phyloP scores from a whole-genome alignment of 2,329 filamentous ascomycete genomes.

The Arthrobotrys iridis region DNA sequence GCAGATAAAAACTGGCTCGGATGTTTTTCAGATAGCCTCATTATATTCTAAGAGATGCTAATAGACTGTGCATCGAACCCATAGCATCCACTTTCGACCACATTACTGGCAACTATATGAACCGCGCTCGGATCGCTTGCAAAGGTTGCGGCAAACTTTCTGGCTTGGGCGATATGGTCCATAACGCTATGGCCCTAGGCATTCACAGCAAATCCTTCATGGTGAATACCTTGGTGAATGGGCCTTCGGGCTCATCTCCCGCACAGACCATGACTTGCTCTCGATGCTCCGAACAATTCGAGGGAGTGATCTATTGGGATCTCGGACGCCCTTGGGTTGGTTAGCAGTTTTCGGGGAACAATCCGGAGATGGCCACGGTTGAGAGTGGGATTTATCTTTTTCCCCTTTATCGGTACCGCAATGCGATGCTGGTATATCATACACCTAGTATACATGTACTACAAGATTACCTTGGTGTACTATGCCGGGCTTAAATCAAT shows the following conservation, averaged over 20 bases:
- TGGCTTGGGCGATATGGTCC: slow-evolving; percentile 10
- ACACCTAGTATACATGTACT: too few relatives aligned
- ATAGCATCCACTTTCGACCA: background rate
- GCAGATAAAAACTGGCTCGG: too few relatives aligned
- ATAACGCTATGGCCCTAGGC: background rate
- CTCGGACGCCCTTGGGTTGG: too few relatives aligned
- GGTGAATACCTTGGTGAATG: background rate
- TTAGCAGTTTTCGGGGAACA: too few relatives aligned
- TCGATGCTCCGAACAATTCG: background rate
- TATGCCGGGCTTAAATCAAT: too few relatives aligned
- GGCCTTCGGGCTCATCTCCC: background rate
- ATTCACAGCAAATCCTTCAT: background rate
- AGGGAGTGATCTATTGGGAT: background rate
- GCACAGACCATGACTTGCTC: background rate
- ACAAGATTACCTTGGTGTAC: too few relatives aligned
- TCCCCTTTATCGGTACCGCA: too few relatives aligned
- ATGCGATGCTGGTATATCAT: too few relatives aligned
- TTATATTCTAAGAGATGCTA: too few relatives aligned
- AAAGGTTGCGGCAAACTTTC: slow-evolving; percentile 6
- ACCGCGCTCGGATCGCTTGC: slow-evolving; percentile 7
- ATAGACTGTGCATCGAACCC: background rate
- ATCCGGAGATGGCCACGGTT: too few relatives aligned
- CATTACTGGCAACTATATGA: slow-evolving; percentile 10
- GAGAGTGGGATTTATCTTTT: too few relatives aligned
- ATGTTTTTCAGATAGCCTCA: too few relatives aligned